Percentiles rank a stretch among this genome's conserved stretches.
These are phyloP conservation scores for Pseudogymnoascus destructans DNA, from an alignment of 2,329 filamentous ascomycete genomes.

Conservation along the genomic window DNA sequence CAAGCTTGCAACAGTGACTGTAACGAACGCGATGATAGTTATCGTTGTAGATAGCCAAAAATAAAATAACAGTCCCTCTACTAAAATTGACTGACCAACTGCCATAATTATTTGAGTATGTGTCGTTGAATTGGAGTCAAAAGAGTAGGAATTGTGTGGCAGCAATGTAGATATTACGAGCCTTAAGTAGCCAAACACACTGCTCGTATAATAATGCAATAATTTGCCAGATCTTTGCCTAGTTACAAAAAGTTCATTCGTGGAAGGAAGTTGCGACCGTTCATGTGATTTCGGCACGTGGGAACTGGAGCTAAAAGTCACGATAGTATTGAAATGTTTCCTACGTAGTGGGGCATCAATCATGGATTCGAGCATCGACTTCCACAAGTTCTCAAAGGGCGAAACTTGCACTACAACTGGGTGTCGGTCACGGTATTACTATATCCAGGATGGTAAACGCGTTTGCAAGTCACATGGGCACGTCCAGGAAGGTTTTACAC, in stretches of 20 bases:
- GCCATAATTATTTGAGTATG: background rate
- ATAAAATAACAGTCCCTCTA: background rate
- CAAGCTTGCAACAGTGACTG: background rate
- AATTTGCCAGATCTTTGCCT: background rate
- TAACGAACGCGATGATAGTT: background rate
- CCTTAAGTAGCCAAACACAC: background rate
- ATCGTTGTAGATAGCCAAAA: background rate
- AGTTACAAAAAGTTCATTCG: background rate
- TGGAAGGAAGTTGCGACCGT: background rate
- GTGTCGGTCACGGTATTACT: conserved; percentile 46
- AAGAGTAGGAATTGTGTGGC: background rate
- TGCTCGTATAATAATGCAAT: background rate
- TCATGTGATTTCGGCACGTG: conserved; percentile 7
- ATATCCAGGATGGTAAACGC: conserved; percentile 48
- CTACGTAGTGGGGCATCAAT: background rate
- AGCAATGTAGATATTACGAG: background rate
- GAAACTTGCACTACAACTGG: conserved; percentile 42
- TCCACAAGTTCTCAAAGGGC: conserved; percentile 29
- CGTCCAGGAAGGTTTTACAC: conserved; percentile 39
- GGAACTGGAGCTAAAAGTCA: background rate
- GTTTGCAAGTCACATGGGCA: conserved; percentile 51
- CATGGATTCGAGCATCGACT: conserved; percentile 25
- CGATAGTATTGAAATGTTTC: background rate
- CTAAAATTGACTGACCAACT: background rate
- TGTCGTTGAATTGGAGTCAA: background rate